Conservation (phyloP, 2,329 filamentous ascomycete genomes). For the Colletotrichum musae region DNA sequence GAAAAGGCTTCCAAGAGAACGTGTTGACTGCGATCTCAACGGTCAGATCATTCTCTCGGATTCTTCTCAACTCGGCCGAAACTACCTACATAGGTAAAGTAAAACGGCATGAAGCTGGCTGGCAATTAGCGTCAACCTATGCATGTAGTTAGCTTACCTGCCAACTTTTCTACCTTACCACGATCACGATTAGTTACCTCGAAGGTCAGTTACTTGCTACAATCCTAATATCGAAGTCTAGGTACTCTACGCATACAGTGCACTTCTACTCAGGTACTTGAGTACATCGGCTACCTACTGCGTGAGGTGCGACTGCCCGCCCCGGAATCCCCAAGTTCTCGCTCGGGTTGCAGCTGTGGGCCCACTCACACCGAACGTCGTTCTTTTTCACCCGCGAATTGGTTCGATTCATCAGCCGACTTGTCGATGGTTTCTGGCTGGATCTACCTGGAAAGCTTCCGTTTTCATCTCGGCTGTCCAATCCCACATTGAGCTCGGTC, state of each 20-base stretch:
- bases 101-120: not conserved
- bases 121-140: too few relatives aligned
- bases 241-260: too few relatives aligned
- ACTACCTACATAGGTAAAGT: not conserved
- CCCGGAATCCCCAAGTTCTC: constrained; percentile 31
- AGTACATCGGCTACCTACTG: not conserved
- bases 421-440: constrained; percentile 11
- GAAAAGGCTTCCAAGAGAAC: constrained; percentile 10
- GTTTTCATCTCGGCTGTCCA: constrained; percentile 25
- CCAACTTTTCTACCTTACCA: too few relatives aligned
- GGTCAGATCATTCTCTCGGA: not conserved
- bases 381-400: constrained; percentile 12
- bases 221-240: too few relatives aligned
- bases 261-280: not conserved
- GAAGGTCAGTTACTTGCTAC: too few relatives aligned
- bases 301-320: constrained; percentile 11
- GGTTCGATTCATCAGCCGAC: constrained; percentile 34
- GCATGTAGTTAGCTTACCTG: too few relatives aligned
- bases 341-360: constrained; percentile 29
- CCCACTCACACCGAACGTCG: constrained; percentile 34
- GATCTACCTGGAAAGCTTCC: constrained; percentile 22
- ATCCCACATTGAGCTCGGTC: constrained; percentile 2
- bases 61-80: not conserved
- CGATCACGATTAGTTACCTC: too few relatives aligned
- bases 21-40: not conserved